Evolutionary conservation across 2,329 filamentous ascomycete genomes (phyloP).

Genomic region (Colletotrichum sp.): DNA sequence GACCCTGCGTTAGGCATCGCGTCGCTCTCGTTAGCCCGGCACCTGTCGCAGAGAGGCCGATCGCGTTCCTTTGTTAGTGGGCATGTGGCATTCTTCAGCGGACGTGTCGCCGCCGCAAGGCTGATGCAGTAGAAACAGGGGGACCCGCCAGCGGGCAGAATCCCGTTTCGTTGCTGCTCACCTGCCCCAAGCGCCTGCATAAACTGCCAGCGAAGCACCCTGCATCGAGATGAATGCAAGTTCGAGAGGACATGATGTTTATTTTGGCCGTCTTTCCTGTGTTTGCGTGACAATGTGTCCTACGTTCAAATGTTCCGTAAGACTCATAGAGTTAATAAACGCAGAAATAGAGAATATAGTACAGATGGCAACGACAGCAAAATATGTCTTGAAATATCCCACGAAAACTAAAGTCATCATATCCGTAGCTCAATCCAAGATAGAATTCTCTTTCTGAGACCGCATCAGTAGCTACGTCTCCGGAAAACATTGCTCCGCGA

Average conservation of each 20-base stretch:
- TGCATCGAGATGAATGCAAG: not conserved
- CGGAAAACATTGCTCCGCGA: not conserved
- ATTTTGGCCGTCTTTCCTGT: not conserved
- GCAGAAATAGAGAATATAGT: not conserved
- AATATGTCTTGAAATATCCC: not conserved
- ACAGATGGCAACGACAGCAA: not conserved
- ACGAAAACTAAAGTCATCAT: not conserved
- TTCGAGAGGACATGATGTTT: rapidly evolving
- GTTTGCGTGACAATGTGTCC: not conserved
- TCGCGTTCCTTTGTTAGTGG: not conserved
- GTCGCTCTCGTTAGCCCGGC: not conserved
- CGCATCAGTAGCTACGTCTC: not conserved
- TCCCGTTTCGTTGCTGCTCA: not conserved
- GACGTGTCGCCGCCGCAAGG: not conserved
- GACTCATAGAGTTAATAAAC: not conserved
- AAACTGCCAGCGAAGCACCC: not conserved
- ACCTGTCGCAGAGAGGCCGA: not conserved
- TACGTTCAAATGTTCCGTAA: not conserved
- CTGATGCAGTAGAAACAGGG: not conserved
- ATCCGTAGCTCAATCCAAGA: too few species aligned
- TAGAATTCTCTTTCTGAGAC: not conserved
- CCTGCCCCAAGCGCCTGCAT: not conserved
- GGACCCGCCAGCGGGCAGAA: not conserved
- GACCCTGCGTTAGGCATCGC: not conserved
- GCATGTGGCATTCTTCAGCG: not conserved